Evolutionary conservation across 2,329 filamentous ascomycete genomes (phyloP), one percentile per base, ranked within the genome.

Genomic region (Orbilia quercus): DNA sequence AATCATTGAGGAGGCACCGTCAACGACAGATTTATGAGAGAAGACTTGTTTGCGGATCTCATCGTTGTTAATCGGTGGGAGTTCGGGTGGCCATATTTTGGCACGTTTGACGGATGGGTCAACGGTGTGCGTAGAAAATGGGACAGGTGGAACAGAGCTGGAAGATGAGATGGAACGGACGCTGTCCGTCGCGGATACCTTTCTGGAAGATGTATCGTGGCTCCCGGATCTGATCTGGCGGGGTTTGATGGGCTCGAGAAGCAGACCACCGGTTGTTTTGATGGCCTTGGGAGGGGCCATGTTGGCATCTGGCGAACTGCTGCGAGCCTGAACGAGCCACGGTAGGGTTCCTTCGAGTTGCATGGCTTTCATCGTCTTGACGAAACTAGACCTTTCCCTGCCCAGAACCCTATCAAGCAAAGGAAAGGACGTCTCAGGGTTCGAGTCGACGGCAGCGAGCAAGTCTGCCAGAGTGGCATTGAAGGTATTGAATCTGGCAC

Each of bases 291-390:
- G 18, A 6, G 63, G 59, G 12, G 50, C 23, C 20, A 73, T 22
- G 1, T 16, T 20, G 16, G 38, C 48, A 11, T 44, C 63, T 12
- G 45, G 48, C 12, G 60, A 47, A n/a, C 58, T 5, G 18, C 14
- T 25, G 36, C 58, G 36, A 53, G 48, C 23, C 2, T 66, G 47
- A 48, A 51, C 38, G 1, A 78, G 59, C 76, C 76, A 78, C 7
- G 73, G 60, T 11, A 78, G 53, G n/a, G 75, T 70, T 9, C 76
- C 82, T 65, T 79, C 81, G 42, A 80, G 79, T 25, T 85, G 84
- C 78, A 84, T 85, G 77, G 82, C 82, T 69, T 84, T 84, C 79
- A 85, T 84, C 75, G 80, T 80, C 7, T 78, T 66, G 45, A 77
- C 55, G 36, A 77, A 76, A 31, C 75, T 77, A 28, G 75, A 74